Base-by-base conservation (phyloP, 2,329 filamentous ascomycete genomes). In the Fusarium temperatum region DNA sequence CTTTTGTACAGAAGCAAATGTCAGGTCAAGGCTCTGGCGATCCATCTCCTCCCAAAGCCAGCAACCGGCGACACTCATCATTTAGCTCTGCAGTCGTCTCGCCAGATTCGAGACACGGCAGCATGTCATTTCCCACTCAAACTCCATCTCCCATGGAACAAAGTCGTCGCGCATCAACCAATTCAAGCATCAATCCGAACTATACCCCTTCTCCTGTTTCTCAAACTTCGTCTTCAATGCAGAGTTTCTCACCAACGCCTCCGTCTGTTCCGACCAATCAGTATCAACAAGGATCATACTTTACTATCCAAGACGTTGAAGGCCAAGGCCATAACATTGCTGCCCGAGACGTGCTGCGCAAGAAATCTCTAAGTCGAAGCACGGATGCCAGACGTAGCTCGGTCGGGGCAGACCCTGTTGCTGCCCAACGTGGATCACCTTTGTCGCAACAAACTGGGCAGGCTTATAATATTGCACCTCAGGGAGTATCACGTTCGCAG, bases 121-220 rank as follows among this genome's bases (percentile, higher is more conserved):
- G 78, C 28, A 72, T 78, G 30, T 78, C 80, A 6, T 77, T 65
- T 42, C 62, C 75, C 14, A 17, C 76, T 2, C 75, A 80, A 48
- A 81, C 78, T 2, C 80, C 79, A 3, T 81, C 80, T 0, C 80
- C 80, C 0, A 73, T 80, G 58, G 78, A 81, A 20, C 60, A 62
- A 17, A 74, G 66, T 36, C 74, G 77, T 11, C 75, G 72, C 24
- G 73, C 44, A 50, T 70, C 67, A 36, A 50, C 45, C 50, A 79
- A 76, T 22, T 81, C 74, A 13, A 63, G 28, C 36, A 54, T 51
- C 28, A 74, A 54, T 14, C 66, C 48, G 22, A 73, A 63, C 50
- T 76, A 68, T 20, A 63, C 77, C 14, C 72, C 78, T 11, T 80
- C 77, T 22, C 78, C 78, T 8, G 60, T 78, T 6, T 79, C 78